A percentile compares a stretch with the other conserved stretches of the same genome.
phyloP scores from a whole-genome alignment of 805 yeast genomes.

The Candida yuanshanica region DNA sequence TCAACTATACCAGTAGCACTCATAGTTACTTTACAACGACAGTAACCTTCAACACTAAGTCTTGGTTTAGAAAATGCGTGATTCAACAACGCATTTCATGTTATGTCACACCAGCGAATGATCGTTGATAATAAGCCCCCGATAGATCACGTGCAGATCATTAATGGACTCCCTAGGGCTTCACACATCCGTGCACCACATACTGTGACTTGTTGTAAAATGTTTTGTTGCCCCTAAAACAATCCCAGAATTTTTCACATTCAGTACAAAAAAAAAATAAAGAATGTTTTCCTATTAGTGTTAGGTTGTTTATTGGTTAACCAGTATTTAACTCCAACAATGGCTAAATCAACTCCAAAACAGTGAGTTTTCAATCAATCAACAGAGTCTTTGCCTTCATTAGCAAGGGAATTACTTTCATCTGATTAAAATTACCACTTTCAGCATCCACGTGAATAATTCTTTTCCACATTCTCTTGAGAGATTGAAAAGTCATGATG shows the following conservation, averaged over 20 bases:
- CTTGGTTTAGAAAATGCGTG: too few relatives aligned
- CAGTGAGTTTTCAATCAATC: conserved; percentile 19
- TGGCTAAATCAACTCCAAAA: conserved; percentile 27
- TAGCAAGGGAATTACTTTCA: not conserved
- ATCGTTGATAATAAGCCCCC: too few relatives aligned
- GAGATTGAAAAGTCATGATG: not conserved
- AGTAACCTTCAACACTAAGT: too few relatives aligned
- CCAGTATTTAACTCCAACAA: conserved; percentile 8
- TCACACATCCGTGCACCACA: too few relatives aligned
- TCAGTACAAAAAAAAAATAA: not conserved
- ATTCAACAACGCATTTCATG: too few relatives aligned
- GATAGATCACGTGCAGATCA: too few relatives aligned
- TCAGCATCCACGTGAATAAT: not conserved
- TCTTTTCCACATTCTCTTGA: not conserved
- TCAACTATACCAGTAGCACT: conserved; percentile 7
- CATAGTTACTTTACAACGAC: too few relatives aligned
- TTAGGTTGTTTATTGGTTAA: not conserved
- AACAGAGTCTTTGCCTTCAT: not conserved
- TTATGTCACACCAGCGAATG: too few relatives aligned
- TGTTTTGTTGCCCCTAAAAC: too few relatives aligned
- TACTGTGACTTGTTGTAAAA: too few relatives aligned
- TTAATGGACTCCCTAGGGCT: too few relatives aligned
- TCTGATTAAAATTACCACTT: conserved; percentile 3
- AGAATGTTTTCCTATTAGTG: not conserved
- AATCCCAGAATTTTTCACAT: not conserved